Percentiles rank a stretch among this genome's conserved stretches.
phyloP scores from a whole-genome alignment of 2,329 filamentous ascomycete species.

The Alternaria arbusti region DNA sequence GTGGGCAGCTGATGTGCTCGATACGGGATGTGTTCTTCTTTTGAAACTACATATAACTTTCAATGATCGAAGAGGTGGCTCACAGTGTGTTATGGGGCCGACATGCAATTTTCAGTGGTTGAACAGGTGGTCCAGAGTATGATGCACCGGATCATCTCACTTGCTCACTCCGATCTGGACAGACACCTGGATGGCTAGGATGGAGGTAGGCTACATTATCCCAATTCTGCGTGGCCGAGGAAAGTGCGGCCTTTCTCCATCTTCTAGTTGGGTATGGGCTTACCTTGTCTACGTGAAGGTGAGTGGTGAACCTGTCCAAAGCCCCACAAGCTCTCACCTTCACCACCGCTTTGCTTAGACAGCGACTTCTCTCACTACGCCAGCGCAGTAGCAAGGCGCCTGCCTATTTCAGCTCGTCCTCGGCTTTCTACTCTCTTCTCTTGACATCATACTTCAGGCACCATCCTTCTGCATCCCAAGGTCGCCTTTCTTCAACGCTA shows the following conservation, averaged over 20 bases:
- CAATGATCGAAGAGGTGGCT: no score
- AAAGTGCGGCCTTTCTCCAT: neutral
- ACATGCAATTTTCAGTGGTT: no score
- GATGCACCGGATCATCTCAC: neutral
- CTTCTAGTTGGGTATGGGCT: neutral
- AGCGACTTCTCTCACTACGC: slow-evolving; percentile 11
- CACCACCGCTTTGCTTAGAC: slow-evolving; percentile 7
- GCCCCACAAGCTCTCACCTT: slow-evolving; percentile 3
- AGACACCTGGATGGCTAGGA: no score
- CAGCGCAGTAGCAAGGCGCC: neutral
- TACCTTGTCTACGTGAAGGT: slow-evolving; percentile 6
- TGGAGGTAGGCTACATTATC: neutral
- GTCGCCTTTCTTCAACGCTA: no score
- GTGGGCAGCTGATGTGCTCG: no score
- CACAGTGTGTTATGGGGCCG: no score
- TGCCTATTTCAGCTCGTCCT: slow-evolving; percentile 6
- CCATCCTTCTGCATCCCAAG: no score
- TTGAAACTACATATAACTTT: no score
- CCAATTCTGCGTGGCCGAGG: neutral
- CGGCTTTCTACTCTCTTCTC: neutral
- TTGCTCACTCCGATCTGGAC: neutral
- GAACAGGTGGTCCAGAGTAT: no score
- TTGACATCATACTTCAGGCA: slow-evolving; percentile 9
- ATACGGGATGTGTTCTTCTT: no score
- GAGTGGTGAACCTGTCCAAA: neutral